Base-by-base conservation (phyloP, 2,329 filamentous ascomycete genomes). In the Scedosporium boydii region DNA sequence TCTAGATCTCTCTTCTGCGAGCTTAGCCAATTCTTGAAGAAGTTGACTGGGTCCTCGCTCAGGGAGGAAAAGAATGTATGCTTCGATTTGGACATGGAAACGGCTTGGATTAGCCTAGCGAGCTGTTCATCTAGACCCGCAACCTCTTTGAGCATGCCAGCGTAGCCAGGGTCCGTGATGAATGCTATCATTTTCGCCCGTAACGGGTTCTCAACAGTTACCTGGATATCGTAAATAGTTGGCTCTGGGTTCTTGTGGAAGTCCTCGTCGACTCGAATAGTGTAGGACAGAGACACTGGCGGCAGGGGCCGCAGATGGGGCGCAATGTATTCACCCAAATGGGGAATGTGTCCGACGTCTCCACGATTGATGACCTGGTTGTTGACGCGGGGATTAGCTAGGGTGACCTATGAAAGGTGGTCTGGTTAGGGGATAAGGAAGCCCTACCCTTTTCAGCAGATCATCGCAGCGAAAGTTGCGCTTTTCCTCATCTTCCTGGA, bases 401-500 rank as follows among this genome's bases (percentile, higher is more conserved):
- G 53, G 55, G 55, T 58, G 53, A 65, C 61, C 66, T 76, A 38
- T 38, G 34, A 14, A 38, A 63, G 76, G 69, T 58, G 59, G 63
- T 6, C 21, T 4, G 46, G 23, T 38, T n/a, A 16, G 58, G 42
- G 16, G n/a, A 57, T 10, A 65, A 7, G 26, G 21, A 38, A 18
- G 53, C 60, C 84, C 70, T 77, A 96, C 91, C 74, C 85, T 85
- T 76, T 84, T 88, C 60, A 99, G 74, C 57, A 87, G 82, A 53
- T 93, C 88, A 71, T 99, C 93, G 71, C 95, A 98, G 46, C 90
- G 88, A 68, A 99, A 93, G 64, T 90, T 89, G 65, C 95, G 85
- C 78, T 95, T 95, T 72, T 99, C 95, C 64, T 98, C 93, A 66
- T 96, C 93, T 72, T 97, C 93, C 73, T 96, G 91, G 57, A 99